Evolutionary conservation across 495 filamentous ascomycete genomes (phyloP), one percentile per base, ranked within the genome.

Genomic region (Daldinia childiae): DNA sequence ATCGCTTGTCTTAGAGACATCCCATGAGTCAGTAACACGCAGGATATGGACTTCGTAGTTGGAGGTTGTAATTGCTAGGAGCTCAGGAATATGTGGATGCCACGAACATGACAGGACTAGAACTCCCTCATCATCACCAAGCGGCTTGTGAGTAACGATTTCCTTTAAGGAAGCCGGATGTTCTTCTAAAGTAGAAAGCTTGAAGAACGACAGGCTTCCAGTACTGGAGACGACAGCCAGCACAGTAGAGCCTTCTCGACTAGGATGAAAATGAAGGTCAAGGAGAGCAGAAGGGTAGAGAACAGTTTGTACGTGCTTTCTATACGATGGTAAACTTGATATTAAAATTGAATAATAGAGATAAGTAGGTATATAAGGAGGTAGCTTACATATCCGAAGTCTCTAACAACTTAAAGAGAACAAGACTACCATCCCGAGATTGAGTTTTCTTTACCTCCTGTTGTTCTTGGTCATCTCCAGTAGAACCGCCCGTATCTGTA

Each of bases 241-340:
- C 14, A 87, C 75, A 29, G 80, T 79, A 14, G 81, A 79, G n/a
- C 81, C 72, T 29, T 76, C 79, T 19, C 62, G 54, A 43, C 80
- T 76, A 6, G 88, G 89, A 65, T 89, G 88, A 78, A 97, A 98
- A 64, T 92, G 91, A 24, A 97, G 85, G 76, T 98, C 95, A 48
- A 98, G 88, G 24, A 98, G 84, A 21, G 93, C 93, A 70, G 87
- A 90, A 43, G 85, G 85, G 36, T 89, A 85, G 2, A 83, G 76
- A 29, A 90, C 58, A 1, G 84, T 87, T 64, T 88, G 83, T 26
- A 84, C 45, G 55, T 75, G 78, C 1, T 69, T 73, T 76, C 82
- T 84, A 58, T 38, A 21, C 24, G 43, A 67, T 57, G 48, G 58
- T 66, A n/a, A 76, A 68, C 59, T 71, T 45, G 52, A 27, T 64